phyloP scores from a whole-genome alignment of 2,329 filamentous ascomycete genomes.

The Fusarium anthophilum region DNA sequence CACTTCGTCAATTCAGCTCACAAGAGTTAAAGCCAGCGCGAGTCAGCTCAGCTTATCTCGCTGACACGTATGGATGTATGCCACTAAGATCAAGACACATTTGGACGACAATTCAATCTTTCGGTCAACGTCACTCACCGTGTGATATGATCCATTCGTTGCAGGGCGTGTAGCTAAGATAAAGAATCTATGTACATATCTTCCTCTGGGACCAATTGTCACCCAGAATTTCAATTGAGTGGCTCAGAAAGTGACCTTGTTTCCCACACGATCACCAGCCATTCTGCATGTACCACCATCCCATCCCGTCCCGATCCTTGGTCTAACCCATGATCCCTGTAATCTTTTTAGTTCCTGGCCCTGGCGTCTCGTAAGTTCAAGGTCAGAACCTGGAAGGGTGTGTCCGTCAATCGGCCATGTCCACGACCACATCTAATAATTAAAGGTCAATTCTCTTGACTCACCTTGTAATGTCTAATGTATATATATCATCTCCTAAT shows the following conservation, averaged over 20 bases:
- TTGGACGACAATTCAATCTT: constrained; percentile 1
- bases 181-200: background rate
- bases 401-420: constrained; percentile 17
- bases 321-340: constrained; percentile 19
- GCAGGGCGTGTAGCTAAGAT: constrained; percentile 5
- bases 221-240: background rate
- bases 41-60: constrained; percentile 43
- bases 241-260: background rate
- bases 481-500: constrained; percentile 15
- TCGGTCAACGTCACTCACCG: constrained; percentile 17
- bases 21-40: constrained; percentile 23
- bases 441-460: constrained; percentile 11
- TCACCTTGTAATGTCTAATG: constrained; percentile 17
- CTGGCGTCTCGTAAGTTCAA: constrained; percentile 20
- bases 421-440: constrained; percentile 18
- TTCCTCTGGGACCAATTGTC: background rate
- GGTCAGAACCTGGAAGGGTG: constrained; percentile 8
- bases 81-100: background rate
- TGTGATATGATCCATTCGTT: constrained; percentile 8
- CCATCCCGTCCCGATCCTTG: constrained; percentile 36
- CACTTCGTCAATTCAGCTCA: constrained; percentile 15
- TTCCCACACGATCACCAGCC: background rate
- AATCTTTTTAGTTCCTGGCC: background rate
- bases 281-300: constrained; percentile 23
- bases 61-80: constrained; percentile 9